These are phyloP conservation scores for Pseudopyricularia javanii DNA, from an alignment of 2,329 filamentous ascomycete genomes.

Conservation along the genomic window DNA sequence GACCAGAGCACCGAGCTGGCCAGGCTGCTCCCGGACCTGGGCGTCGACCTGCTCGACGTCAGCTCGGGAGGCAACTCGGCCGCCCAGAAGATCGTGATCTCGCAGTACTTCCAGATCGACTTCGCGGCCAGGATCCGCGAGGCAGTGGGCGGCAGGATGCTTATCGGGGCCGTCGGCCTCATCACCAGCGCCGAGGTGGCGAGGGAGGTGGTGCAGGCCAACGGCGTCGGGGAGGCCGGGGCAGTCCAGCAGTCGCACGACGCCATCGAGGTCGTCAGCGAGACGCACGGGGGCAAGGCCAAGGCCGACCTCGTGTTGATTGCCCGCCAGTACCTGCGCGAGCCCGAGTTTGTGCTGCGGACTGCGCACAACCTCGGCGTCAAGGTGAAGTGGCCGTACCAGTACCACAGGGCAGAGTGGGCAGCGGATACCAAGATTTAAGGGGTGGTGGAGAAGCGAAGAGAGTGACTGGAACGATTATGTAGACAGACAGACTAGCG, in stretches of 20 bases:
- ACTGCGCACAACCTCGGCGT: slow-evolving; percentile 63
- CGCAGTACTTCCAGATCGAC: slow-evolving; percentile 61
- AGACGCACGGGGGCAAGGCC: slow-evolving; percentile 19
- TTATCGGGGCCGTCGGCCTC: slow-evolving; percentile 63
- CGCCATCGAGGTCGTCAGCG: slow-evolving; percentile 24
- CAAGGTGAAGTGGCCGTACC: slow-evolving; percentile 58
- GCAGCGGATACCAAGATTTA: slow-evolving; percentile 4
- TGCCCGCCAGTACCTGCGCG: slow-evolving; percentile 68
- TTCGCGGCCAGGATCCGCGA: slow-evolving; percentile 62
- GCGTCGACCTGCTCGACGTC: slow-evolving; percentile 76
- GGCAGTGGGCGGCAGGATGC: slow-evolving; percentile 43
- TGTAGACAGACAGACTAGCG: not conserved
- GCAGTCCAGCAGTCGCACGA: slow-evolving; percentile 19
- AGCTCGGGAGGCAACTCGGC: slow-evolving; percentile 62
- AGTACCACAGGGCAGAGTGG: slow-evolving; percentile 34
- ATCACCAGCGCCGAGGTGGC: slow-evolving; percentile 61
- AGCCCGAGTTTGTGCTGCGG: slow-evolving; percentile 65
- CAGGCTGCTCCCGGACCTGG: slow-evolving; percentile 54
- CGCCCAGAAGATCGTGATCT: slow-evolving; percentile 44
- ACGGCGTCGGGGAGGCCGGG: slow-evolving; percentile 21
- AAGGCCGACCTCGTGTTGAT: slow-evolving; percentile 60
- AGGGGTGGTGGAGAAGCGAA: not conserved
- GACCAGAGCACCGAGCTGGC: slow-evolving; percentile 57
- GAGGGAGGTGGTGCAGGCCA: slow-evolving; percentile 39
- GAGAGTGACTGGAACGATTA: not conserved